Evolutionary conservation across 2,329 filamentous ascomycete genomes (phyloP).

Genomic region (Penicillium frequentans): DNA sequence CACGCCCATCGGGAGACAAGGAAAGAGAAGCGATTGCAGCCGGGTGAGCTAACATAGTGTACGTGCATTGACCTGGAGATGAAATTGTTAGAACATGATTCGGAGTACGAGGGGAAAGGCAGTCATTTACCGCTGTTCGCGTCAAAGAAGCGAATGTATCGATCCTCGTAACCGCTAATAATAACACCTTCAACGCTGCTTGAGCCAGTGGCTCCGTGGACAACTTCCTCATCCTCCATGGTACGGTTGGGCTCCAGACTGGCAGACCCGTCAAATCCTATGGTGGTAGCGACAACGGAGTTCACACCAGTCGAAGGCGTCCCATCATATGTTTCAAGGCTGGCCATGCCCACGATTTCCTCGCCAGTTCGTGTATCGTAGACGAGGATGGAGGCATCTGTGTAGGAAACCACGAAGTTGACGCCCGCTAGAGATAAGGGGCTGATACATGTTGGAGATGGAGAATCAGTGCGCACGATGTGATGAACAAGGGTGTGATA

Average conservation of each 20-base stretch:
- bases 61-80: constrained; percentile 87
- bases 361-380: constrained; percentile 92
- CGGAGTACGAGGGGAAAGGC: too few species aligned
- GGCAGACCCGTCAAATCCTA: constrained; percentile 69
- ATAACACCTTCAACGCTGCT: constrained; percentile 87
- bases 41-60: constrained; percentile 96
- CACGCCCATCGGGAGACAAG: constrained; percentile 86
- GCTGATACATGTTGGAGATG: constrained; percentile 88
- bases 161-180: constrained; percentile 95
- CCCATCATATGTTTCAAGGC: constrained; percentile 88
- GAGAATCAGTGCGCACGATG: constrained; percentile 68
- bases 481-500: constrained; percentile 84
- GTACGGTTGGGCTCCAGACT: constrained; percentile 62
- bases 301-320: constrained; percentile 83
- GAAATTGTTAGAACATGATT: constrained; percentile 18
- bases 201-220: constrained; percentile 79
- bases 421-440: constrained; percentile 79
- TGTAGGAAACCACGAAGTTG: constrained; percentile 89
- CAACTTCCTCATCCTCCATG: constrained; percentile 68
- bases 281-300: constrained; percentile 81
- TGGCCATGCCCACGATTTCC: constrained; percentile 89
- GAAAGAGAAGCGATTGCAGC: constrained; percentile 89
- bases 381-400: constrained; percentile 84
- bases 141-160: constrained; percentile 95
- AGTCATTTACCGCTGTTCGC: constrained; percentile 86